These are phyloP conservation scores for Sclerotinia glacialis DNA, from an alignment of 2,329 filamentous ascomycete species.

Conservation along the genomic window DNA sequence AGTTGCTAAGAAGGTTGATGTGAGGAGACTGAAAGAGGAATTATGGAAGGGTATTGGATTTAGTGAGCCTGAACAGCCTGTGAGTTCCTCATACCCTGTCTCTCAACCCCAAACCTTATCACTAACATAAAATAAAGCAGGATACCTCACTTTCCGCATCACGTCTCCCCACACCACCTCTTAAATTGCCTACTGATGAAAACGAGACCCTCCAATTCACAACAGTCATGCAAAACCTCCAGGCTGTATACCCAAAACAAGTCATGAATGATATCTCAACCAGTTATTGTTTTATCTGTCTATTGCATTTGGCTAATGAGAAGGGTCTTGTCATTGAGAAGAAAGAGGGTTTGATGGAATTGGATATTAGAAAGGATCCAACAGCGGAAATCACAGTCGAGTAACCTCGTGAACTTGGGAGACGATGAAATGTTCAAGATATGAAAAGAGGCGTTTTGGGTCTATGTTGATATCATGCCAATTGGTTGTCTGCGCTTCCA, in stretches of 20 bases:
- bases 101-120: neutral
- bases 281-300: slow-evolving; percentile 83
- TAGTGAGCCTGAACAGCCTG: slow-evolving; percentile 48
- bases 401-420: slow-evolving; percentile 22
- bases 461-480: neutral
- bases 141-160: slow-evolving; percentile 13
- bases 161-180: slow-evolving; percentile 41
- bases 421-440: neutral
- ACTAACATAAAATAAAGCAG: slow-evolving; percentile 10
- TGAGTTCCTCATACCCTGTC: slow-evolving; percentile 40
- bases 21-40: slow-evolving; percentile 66
- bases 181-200: slow-evolving; percentile 38
- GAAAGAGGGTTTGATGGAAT: slow-evolving; percentile 51
- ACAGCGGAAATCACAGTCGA: slow-evolving; percentile 53
- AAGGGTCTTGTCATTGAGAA: slow-evolving; percentile 64
- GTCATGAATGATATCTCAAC: slow-evolving; percentile 94
- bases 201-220: slow-evolving; percentile 74
- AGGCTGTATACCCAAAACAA: slow-evolving; percentile 79
- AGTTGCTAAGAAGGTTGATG: slow-evolving; percentile 69
- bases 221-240: slow-evolving; percentile 83
- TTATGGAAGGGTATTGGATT: slow-evolving; percentile 66
- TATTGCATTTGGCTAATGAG: slow-evolving; percentile 73
- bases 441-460: neutral
- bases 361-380: slow-evolving; percentile 61
- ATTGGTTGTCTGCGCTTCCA: neutral